Conservation (phyloP, 2,329 filamentous ascomycete species). For the Exserohilum turcica region DNA sequence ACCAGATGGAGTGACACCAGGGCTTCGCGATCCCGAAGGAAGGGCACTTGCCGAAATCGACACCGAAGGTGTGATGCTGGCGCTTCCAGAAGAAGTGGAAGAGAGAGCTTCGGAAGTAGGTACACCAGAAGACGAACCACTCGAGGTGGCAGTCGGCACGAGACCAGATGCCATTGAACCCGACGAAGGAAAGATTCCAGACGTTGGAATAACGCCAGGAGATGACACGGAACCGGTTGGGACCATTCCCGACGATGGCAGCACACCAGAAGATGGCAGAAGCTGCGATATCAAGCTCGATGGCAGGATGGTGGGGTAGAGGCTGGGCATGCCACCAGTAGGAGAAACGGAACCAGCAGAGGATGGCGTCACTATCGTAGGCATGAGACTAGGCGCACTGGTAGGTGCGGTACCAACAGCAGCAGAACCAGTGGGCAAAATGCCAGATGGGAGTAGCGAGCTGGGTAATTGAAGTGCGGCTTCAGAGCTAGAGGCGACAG, state of each 20-base stretch:
- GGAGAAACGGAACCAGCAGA: slow-evolving; percentile 22
- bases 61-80: slow-evolving; percentile 10
- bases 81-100: slow-evolving; percentile 10
- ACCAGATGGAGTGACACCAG: slow-evolving; percentile 15
- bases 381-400: slow-evolving; percentile 17
- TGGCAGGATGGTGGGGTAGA: slow-evolving; percentile 9
- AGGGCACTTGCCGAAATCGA: neutral
- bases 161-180: slow-evolving; percentile 12
- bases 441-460: slow-evolving; percentile 28
- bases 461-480: slow-evolving; percentile 16
- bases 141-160: neutral
- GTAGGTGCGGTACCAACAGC: slow-evolving; percentile 6
- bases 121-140: slow-evolving; percentile 14
- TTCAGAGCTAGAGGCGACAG: slow-evolving; percentile 16
- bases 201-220: slow-evolving; percentile 10
- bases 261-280: slow-evolving; percentile 11
- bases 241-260: slow-evolving; percentile 4
- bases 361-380: slow-evolving; percentile 22
- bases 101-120: slow-evolving; percentile 12
- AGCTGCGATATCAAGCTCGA: slow-evolving; percentile 17
- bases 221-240: slow-evolving; percentile 4
- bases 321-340: slow-evolving; percentile 17
- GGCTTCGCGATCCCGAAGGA: neutral
- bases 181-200: slow-evolving; percentile 12
- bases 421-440: slow-evolving; percentile 20